Evolutionary conservation across 192 early-diverging fungal species (phyloP), one percentile per base, ranked within the genome.

Genomic region (Chytriomyces hyalinus): DNA sequence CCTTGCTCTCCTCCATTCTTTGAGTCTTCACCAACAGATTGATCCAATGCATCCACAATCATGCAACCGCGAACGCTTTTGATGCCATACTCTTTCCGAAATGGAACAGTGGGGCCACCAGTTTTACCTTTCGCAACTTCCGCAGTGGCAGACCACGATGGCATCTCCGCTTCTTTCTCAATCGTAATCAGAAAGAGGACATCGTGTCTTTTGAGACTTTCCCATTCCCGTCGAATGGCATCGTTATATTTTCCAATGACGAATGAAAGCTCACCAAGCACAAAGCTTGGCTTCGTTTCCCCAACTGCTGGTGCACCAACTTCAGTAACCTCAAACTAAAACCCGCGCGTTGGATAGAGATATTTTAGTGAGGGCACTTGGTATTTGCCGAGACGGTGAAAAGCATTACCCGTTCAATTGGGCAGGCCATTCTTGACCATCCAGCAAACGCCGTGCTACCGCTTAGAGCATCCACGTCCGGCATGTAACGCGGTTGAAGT

Each of bases 351-450:
- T 11, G 28, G 63, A 24, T 65, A 28, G 28, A 28, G 28, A 65
- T 26, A n/a, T 24, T 28, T 65, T n/a, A 65, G n/a, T 24, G 62
- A 36, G 36, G 3, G 4, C 36, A 36, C 36, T 36, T 36, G 63
- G 5, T 82, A 62, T 7, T 59, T 26, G 43, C 45, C 9, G 59
- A 71, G 26, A 57, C 36, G 3, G 36, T 36, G 3, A 57, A 57
- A 57, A 20, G 53, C 13, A 57, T 57, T n/a, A 95, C 89, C 63
- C 82, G 67, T 6, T 87, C 87, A 57, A 97, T 87, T 0, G 91
- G 90, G 47, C 90, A 76, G 0, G 94, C 98, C 92, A 97, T 98
- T 53, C 96, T 84, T 8, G 95, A 92, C 96, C 97, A 98, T 45
- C 98, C 97, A 2, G 81, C 81, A 83, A 97, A 99, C n/a, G 88